phyloP scores from a whole-genome alignment of 257 asterid species.

The Forsythia viridissima region DNA sequence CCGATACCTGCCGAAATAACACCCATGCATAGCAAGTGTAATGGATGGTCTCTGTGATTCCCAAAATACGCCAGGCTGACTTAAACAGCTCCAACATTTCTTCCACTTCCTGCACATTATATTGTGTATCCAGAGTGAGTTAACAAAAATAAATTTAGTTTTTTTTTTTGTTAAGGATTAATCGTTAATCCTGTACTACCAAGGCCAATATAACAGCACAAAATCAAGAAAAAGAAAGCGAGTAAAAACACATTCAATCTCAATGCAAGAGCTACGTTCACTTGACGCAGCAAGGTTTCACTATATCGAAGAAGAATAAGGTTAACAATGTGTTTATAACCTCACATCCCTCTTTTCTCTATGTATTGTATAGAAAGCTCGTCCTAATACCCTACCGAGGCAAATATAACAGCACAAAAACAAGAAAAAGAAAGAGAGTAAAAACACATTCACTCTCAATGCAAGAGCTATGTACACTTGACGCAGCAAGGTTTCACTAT shows the following conservation, averaged over 20 bases:
- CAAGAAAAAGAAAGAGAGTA: neutral
- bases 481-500: neutral
- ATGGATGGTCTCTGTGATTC: slow-evolving; percentile 93
- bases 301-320: neutral
- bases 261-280: neutral
- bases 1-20: slow-evolving; percentile 83
- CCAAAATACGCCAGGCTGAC: slow-evolving; percentile 92
- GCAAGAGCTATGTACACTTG: neutral
- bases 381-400: neutral
- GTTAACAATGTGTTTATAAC: neutral
- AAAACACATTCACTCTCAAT: neutral
- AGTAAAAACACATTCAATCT: neutral
- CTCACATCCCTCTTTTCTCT: neutral
- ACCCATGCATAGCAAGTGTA: slow-evolving; percentile 95
- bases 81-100: slow-evolving; percentile 97
- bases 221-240: neutral
- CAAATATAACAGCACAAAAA: neutral
- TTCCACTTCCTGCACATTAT: slow-evolving; percentile 82
- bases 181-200: neutral
- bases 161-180: neutral
- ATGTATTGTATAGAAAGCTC: neutral
- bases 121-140: slow-evolving; percentile 7
- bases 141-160: neutral
- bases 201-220: neutral
- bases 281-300: neutral